Evolutionary conservation across 768 basidiomycete species (phyloP).

Genomic region (Tulasnella calospora): DNA sequence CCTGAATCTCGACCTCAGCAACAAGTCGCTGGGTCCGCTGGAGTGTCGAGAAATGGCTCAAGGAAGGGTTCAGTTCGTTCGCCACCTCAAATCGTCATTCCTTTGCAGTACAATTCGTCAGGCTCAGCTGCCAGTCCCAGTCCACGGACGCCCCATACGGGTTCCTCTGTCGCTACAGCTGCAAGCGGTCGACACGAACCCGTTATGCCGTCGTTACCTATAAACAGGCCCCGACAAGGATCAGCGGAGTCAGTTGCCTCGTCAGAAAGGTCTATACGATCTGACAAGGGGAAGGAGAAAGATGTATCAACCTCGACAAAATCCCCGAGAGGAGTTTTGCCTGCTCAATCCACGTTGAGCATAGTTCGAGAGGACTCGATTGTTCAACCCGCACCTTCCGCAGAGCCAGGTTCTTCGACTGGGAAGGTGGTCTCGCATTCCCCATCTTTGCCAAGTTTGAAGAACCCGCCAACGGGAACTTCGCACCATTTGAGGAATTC

Average conservation of each 20-base stretch:
- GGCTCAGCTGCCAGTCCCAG: neutral
- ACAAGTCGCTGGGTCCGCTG: neutral
- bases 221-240: neutral
- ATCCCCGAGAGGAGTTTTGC: neutral
- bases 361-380: neutral
- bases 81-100: conserved; percentile 7
- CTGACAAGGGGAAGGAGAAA: neutral
- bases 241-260: neutral
- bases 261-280: neutral
- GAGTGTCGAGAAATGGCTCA: neutral
- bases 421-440: neutral
- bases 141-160: neutral
- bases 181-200: neutral
- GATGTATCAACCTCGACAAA: neutral
- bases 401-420: neutral
- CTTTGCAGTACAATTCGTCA: neutral
- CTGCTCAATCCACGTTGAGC: neutral
- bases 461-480: neutral
- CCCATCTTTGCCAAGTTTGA: neutral
- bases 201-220: neutral
- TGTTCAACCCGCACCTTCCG: neutral
- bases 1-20: neutral
- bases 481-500: neutral
- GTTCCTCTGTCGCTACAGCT: neutral
- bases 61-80: neutral